Percentiles rank a stretch among this genome's conserved stretches.
Evolutionary conservation across 371 early-diverging fungal species (phyloP).

Genomic region (Amoeboaphelidium protococcarum): DNA sequence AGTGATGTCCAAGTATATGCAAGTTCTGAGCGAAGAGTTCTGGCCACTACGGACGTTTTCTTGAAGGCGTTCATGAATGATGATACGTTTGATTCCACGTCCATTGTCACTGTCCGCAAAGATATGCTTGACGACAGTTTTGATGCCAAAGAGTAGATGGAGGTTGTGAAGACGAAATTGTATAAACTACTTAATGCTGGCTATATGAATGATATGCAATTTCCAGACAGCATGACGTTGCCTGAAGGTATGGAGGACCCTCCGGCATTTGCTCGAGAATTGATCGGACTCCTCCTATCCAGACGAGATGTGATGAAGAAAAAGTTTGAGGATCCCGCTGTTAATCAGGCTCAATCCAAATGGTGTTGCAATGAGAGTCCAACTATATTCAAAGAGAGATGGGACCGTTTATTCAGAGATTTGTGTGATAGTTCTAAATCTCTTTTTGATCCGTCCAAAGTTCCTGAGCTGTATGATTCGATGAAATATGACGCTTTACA

Average conservation of each 20-base stretch:
- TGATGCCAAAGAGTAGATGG: slow-evolving; percentile 76
- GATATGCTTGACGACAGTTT: slow-evolving; percentile 83
- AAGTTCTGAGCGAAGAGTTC: slow-evolving; percentile 65
- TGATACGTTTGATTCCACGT: slow-evolving; percentile 19
- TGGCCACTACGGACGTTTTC: slow-evolving; percentile 30
- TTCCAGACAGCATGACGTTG: not conserved
- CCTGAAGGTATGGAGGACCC: slow-evolving; percentile 18
- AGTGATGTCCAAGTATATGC: slow-evolving; percentile 62
- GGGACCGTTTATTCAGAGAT: slow-evolving; percentile 77
- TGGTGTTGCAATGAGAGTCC: slow-evolving; percentile 23
- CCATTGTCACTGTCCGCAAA: slow-evolving; percentile 39
- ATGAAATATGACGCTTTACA: slow-evolving; percentile 86
- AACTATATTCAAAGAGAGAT: slow-evolving; percentile 50
- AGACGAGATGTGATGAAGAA: slow-evolving; percentile 45
- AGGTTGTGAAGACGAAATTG: slow-evolving; percentile 48
- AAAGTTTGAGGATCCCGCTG: slow-evolving; percentile 30
- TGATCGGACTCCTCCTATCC: slow-evolving; percentile 32
- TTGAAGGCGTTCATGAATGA: slow-evolving; percentile 4
- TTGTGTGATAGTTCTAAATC: slow-evolving; percentile 37
- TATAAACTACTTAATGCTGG: slow-evolving; percentile 18
- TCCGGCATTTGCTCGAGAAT: slow-evolving; percentile 29
- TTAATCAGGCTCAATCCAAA: slow-evolving; percentile 23
- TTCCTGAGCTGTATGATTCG: slow-evolving; percentile 77
- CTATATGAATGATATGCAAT: slow-evolving; percentile 2
- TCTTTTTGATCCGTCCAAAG: slow-evolving; percentile 47